Percentiles rank a stretch among this genome's conserved stretches.
Evolutionary conservation across 192 early-diverging fungal genomes (phyloP).

Genomic region (Coemansia sp.): DNA sequence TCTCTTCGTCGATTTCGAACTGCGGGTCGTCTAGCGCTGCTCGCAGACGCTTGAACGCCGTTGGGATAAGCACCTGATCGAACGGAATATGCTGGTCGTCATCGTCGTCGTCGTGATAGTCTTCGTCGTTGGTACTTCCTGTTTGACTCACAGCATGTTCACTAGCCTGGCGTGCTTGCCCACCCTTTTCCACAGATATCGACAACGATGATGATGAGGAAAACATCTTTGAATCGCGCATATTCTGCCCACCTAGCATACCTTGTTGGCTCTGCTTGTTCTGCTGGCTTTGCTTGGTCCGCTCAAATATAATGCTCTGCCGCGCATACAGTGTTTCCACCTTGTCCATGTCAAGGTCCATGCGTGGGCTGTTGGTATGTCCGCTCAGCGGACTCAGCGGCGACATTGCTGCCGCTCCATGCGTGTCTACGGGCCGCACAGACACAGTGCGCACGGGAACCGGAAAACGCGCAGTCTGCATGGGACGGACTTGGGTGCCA

Average conservation of each 20-base stretch:
- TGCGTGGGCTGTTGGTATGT: conserved; percentile 30
- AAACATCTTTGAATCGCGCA: conserved; percentile 16
- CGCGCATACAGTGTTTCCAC: conserved; percentile 40
- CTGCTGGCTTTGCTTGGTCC: conserved; percentile 18
- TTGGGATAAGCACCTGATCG: conserved; percentile 52
- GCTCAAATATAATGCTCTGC: conserved; percentile 43
- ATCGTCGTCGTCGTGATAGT: conserved; percentile 14
- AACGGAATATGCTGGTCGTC: conserved; percentile 42
- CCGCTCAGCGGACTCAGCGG: conserved; percentile 30
- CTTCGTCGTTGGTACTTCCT: conserved; percentile 12
- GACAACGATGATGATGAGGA: neutral
- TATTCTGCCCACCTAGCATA: no score
- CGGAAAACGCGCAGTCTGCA: neutral
- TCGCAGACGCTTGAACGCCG: conserved; percentile 49
- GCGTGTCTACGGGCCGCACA: neutral
- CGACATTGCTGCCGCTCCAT: conserved; percentile 4
- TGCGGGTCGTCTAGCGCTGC: conserved; percentile 27
- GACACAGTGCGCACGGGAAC: neutral
- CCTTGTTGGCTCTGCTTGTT: no score
- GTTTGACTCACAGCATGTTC: neutral
- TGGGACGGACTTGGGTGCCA: neutral
- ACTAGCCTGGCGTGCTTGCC: neutral
- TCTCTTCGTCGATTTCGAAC: conserved; percentile 48
- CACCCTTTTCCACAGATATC: neutral
- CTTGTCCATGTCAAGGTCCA: conserved; percentile 46